Evolutionary conservation across 2,329 filamentous ascomycete genomes (phyloP).

Genomic region (Pezicula rhizophila): DNA sequence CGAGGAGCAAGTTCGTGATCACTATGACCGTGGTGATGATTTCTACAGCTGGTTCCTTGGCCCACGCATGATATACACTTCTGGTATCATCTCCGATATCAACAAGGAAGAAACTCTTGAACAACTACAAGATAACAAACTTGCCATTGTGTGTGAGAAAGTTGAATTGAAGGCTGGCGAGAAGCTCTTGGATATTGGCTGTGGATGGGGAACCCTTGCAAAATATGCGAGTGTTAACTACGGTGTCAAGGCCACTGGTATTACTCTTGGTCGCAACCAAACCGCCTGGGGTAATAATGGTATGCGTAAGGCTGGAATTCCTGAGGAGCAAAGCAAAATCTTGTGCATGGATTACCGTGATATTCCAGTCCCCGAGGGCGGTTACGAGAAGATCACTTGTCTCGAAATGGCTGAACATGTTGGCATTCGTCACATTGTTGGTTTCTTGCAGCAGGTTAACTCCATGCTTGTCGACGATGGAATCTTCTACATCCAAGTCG

Average conservation of each 20-base stretch:
- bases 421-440: constrained; percentile 78
- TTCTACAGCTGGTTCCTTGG: constrained; percentile 99
- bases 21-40: constrained; percentile 97
- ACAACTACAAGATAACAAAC: constrained; percentile 95
- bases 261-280: constrained; percentile 93
- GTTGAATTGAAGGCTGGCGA: constrained; percentile 78
- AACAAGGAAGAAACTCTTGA: constrained; percentile 85
- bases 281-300: constrained; percentile 94
- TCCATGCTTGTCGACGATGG: constrained; percentile 97
- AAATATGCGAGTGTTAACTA: constrained; percentile 92
- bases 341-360: constrained; percentile 97
- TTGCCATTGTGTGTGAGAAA: constrained; percentile 93
- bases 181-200: constrained; percentile 86
- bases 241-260: constrained; percentile 73
- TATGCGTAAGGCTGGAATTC: constrained; percentile 73
- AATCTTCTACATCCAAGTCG: constrained; percentile 92
- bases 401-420: constrained; percentile 99
- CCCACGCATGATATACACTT: constrained; percentile 98
- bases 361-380: constrained; percentile 69
- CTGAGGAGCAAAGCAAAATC: constrained; percentile 84
- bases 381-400: constrained; percentile 93
- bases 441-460: constrained; percentile 80
- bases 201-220: constrained; percentile 94
- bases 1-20: constrained; percentile 94
- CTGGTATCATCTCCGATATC: constrained; percentile 84